These are phyloP conservation scores for Miscanthus lutarioriparius DNA, from an alignment of 176 grass and related monocot genomes.

Conservation along the genomic window DNA sequence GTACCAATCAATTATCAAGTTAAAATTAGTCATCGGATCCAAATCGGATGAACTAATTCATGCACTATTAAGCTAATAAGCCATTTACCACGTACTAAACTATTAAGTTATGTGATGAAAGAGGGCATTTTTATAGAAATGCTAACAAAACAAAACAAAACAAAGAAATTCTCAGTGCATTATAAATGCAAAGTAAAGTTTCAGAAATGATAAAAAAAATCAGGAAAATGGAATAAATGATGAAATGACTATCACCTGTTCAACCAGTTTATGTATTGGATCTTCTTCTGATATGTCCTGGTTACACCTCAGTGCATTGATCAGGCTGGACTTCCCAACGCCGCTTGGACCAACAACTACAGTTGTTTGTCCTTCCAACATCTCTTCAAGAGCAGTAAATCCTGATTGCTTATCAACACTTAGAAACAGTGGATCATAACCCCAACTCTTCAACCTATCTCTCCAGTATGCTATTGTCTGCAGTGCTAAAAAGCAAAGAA, in stretches of 20 bases:
- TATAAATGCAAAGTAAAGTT: not conserved
- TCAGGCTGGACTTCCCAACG: slow-evolving; percentile 91
- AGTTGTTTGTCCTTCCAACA: slow-evolving; percentile 74
- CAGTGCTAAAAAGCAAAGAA: not conserved
- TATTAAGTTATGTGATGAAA: slow-evolving; percentile 8
- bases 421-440: slow-evolving; percentile 81
- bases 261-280: slow-evolving; percentile 75
- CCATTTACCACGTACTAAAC: not conserved
- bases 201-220: slow-evolving; percentile 2
- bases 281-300: slow-evolving; percentile 58
- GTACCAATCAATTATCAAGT: not conserved
- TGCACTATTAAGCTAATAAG: slow-evolving; percentile 16
- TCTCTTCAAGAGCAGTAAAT: slow-evolving; percentile 60
- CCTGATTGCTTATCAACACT: slow-evolving; percentile 77
- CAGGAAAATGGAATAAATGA: slow-evolving; percentile 8
- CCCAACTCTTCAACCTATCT: slow-evolving; percentile 75
- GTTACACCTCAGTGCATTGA: slow-evolving; percentile 75
- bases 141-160: not conserved
- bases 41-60: not conserved
- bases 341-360: slow-evolving; percentile 95
- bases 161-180: not conserved
- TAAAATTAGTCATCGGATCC: not conserved
- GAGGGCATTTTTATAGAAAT: not conserved
- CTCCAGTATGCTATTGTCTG: slow-evolving; percentile 74
- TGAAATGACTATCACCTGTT: slow-evolving; percentile 56